These are phyloP conservation scores for Trapa incisa DNA, from an alignment of 345 rosid species.

Conservation along the genomic window DNA sequence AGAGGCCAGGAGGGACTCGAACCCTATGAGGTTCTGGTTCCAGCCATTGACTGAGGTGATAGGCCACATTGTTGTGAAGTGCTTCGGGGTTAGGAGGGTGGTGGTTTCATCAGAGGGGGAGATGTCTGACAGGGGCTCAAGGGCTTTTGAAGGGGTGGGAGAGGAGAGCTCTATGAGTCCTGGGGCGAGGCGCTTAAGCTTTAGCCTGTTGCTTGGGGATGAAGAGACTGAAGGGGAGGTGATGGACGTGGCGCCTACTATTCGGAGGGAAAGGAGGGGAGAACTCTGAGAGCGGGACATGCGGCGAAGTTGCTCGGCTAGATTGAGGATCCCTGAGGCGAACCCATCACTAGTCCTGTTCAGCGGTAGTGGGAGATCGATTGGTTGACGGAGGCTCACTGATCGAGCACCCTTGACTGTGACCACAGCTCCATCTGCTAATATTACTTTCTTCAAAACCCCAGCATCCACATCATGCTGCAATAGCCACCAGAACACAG, in stretches of 20 bases:
- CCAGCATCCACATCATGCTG: conserved; percentile 99
- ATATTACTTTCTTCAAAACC: conserved; percentile 69
- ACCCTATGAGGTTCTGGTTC: conserved; percentile 53
- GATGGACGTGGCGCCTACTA: conserved; percentile 81
- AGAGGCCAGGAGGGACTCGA: conserved; percentile 59
- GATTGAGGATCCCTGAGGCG: conserved; percentile 76
- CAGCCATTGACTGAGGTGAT: conserved; percentile 72
- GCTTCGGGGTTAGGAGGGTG: conserved; percentile 55
- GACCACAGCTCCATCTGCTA: conserved; percentile 88
- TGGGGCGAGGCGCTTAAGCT: conserved; percentile 83
- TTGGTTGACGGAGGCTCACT: conserved; percentile 73
- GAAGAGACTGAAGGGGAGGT: conserved; percentile 39
- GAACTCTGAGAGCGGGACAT: conserved; percentile 29
- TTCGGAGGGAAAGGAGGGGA: conserved; percentile 66
- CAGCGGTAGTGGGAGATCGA: conserved; percentile 73
- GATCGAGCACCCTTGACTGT: conserved; percentile 94
- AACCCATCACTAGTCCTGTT: conserved; percentile 44
- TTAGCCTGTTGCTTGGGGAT: conserved; percentile 47
- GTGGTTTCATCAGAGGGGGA: conserved; percentile 25
- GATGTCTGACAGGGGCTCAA: conserved; percentile 24
- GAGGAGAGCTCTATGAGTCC: conserved; percentile 75
- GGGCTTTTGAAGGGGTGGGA: conserved; percentile 22
- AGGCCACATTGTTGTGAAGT: conserved; percentile 82
- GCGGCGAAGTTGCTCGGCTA: conserved; percentile 71
- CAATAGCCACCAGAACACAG: conserved; percentile 9